phyloP scores from a whole-genome alignment of 768 basidiomycete species.

The Calocybe indica region DNA sequence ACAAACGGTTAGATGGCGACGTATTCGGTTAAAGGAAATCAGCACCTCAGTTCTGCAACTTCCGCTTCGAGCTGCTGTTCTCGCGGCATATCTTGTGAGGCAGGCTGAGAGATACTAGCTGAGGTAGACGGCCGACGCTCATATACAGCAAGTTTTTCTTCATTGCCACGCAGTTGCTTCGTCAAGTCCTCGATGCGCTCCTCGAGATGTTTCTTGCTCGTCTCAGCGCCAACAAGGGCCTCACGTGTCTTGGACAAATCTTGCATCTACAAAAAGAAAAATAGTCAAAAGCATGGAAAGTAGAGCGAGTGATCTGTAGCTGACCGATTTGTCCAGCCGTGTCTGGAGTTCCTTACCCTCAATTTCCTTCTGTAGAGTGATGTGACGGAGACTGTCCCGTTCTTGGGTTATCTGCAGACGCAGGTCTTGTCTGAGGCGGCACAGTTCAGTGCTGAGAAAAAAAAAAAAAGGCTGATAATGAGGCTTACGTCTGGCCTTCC shows the following conservation, averaged over 20 bases:
- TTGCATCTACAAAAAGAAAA: conserved; percentile 36
- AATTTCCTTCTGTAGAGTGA: conserved; percentile 76
- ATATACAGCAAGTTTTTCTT: conserved; percentile 84
- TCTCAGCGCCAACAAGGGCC: conserved; percentile 64
- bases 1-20: neutral
- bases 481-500: conserved; percentile 69
- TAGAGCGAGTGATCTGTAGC: conserved; percentile 15
- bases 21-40: conserved; percentile 1
- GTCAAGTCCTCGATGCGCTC: conserved; percentile 59
- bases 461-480: neutral
- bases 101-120: conserved; percentile 22
- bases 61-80: conserved; percentile 83
- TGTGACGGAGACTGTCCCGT: conserved; percentile 65
- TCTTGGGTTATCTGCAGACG: conserved; percentile 66
- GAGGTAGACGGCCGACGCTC: conserved; percentile 53
- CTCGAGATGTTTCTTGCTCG: conserved; percentile 74
- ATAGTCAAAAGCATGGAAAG: conserved; percentile 4
- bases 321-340: conserved; percentile 65
- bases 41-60: conserved; percentile 78
- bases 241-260: conserved; percentile 69
- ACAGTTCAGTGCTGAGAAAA: neutral
- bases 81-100: conserved; percentile 43
- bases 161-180: conserved; percentile 64
- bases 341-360: conserved; percentile 71
- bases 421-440: conserved; percentile 58